Conservation (phyloP, 2,329 filamentous ascomycete species). For the Aspergillus cejpii region DNA sequence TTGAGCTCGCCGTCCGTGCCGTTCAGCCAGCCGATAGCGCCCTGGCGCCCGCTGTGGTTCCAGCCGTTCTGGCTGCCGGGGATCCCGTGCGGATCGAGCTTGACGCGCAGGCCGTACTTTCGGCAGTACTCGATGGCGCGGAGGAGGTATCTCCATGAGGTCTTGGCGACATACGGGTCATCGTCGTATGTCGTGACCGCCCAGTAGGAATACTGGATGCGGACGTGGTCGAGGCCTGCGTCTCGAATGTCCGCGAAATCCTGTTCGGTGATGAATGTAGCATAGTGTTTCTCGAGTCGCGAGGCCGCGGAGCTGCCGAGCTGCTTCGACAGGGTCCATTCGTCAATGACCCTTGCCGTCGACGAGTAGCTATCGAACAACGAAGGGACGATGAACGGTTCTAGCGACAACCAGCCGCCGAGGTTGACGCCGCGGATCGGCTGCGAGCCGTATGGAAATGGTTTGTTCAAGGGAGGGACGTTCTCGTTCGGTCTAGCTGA, state of each 20-base stretch:
- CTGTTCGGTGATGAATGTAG: slow-evolving; percentile 74
- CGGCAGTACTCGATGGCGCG: slow-evolving; percentile 89
- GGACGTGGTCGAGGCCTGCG: slow-evolving; percentile 92
- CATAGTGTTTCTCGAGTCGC: slow-evolving; percentile 84
- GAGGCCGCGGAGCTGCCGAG: slow-evolving; percentile 61
- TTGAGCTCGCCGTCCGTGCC: slow-evolving; percentile 78
- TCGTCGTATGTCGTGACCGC: slow-evolving; percentile 75
- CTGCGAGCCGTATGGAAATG: slow-evolving; percentile 69
- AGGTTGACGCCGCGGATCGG: slow-evolving; percentile 87
- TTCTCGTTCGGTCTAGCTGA: slow-evolving; percentile 68
- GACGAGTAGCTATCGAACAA: slow-evolving; percentile 65
- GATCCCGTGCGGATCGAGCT: slow-evolving; percentile 85
- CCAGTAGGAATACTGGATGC: slow-evolving; percentile 95
- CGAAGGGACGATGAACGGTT: slow-evolving; percentile 93
- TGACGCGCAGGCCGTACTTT: slow-evolving; percentile 84
- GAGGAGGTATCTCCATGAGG: slow-evolving; percentile 88
- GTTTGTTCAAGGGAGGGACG: slow-evolving; percentile 67
- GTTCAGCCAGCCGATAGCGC: slow-evolving; percentile 78
- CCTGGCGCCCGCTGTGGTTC: slow-evolving; percentile 88
- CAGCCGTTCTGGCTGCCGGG: slow-evolving; percentile 95
- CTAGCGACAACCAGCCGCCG: slow-evolving; percentile 87
- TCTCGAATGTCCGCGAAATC: slow-evolving; percentile 78
- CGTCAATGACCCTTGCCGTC: slow-evolving; percentile 67
- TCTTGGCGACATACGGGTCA: slow-evolving; percentile 81
- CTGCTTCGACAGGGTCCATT: slow-evolving; percentile 69